These are phyloP conservation scores for Lachancea lanzarotensis DNA, from an alignment of 805 yeast species.

Conservation along the genomic window DNA sequence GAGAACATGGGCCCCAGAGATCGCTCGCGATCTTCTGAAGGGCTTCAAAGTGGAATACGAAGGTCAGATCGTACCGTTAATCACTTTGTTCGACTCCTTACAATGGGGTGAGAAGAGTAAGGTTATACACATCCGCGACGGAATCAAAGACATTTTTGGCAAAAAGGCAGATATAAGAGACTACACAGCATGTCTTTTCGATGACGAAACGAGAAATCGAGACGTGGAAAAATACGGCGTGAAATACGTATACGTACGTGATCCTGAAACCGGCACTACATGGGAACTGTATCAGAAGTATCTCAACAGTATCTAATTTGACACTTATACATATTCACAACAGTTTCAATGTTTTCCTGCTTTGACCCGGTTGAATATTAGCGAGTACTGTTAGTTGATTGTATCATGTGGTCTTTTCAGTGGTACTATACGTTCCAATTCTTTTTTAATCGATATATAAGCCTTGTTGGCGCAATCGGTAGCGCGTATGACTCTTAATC, in stretches of 20 bases:
- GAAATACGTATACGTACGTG: slow-evolving; percentile 55
- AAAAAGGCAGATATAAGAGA: slow-evolving; percentile 45
- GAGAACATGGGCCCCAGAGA: slow-evolving; percentile 69
- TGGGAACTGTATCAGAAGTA: slow-evolving; percentile 46
- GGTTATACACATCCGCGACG: slow-evolving; percentile 50
- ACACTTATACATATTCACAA: background rate
- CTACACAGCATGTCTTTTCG: slow-evolving; percentile 45
- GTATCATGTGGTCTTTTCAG: too few species aligned
- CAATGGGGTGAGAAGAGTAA: slow-evolving; percentile 69
- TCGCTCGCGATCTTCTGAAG: slow-evolving; percentile 60
- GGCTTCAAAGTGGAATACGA: slow-evolving; percentile 44
- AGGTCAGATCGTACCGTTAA: slow-evolving; percentile 25
- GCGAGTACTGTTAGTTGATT: too few species aligned
- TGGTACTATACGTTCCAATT: too few species aligned
- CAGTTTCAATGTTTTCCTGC: too few species aligned
- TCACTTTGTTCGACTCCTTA: slow-evolving; percentile 43
- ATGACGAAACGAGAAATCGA: slow-evolving; percentile 71
- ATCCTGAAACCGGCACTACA: slow-evolving; percentile 52
- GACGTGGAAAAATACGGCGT: slow-evolving; percentile 73
- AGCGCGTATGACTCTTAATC: slow-evolving; percentile 27
- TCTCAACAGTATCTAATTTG: slow-evolving; percentile 12
- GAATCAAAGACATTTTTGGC: slow-evolving; percentile 44
- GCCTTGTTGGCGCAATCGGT: slow-evolving; percentile 28
- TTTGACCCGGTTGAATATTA: too few species aligned
- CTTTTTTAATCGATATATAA: background rate